phyloP scores from a whole-genome alignment of 2,329 filamentous ascomycete species.

The Macrophomina phaseolina region DNA sequence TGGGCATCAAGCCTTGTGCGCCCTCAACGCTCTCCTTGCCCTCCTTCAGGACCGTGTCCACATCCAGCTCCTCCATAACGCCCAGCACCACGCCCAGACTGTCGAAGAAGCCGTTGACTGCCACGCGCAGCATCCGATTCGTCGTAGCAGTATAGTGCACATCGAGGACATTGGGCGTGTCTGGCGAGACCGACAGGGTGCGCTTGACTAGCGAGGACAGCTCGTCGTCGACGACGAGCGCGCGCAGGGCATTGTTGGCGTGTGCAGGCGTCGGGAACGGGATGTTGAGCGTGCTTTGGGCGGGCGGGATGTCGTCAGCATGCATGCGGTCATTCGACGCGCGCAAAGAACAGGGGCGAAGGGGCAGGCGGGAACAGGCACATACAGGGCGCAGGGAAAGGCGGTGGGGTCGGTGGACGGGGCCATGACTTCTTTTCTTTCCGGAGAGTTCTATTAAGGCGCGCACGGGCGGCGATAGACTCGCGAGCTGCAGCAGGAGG shows the following conservation, averaged over 20 bases:
- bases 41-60: constrained; percentile 71
- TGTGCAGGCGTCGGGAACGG: constrained; percentile 83
- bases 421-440: constrained; percentile 20
- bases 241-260: constrained; percentile 74
- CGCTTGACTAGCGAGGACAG: constrained; percentile 83
- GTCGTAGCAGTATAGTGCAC: constrained; percentile 87
- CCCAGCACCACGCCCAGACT: constrained; percentile 82
- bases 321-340: too few species aligned
- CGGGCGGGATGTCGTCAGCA: constrained; percentile 7
- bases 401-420: constrained; percentile 7
- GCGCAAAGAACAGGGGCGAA: constrained; percentile 1
- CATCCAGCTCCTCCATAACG: constrained; percentile 89
- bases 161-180: constrained; percentile 53
- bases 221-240: constrained; percentile 85
- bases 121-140: constrained; percentile 94
- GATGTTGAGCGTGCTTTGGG: constrained; percentile 70
- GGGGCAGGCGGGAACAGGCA: constrained; percentile 4
- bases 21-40: constrained; percentile 53
- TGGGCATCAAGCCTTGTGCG: constrained; percentile 58
- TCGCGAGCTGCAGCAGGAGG: neutral
- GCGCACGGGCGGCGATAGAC: constrained; percentile 1
- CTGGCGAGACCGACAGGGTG: constrained; percentile 63
- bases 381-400: constrained; percentile 50
- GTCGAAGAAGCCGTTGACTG: constrained; percentile 96
- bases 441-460: neutral